Percentiles rank a stretch among this genome's conserved stretches.
Conservation (phyloP, 345 rosid species). For the Punica granatum region DNA sequence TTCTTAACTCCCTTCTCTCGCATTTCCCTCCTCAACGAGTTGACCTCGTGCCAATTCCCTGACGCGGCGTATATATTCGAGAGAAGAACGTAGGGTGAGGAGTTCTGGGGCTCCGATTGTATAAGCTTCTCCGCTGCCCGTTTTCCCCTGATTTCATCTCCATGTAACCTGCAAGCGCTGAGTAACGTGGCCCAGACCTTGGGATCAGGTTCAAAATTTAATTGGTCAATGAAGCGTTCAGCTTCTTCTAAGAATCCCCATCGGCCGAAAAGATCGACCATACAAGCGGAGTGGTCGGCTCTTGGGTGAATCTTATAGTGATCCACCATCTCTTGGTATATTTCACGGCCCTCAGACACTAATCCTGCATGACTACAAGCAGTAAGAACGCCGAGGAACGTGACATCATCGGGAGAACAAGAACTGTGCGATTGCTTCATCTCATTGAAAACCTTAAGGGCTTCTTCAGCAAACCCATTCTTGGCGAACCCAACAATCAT, state of each 20-base stretch:
- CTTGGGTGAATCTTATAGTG: conserved; percentile 54
- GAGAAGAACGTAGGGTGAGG: conserved; percentile 75
- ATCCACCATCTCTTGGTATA: conserved; percentile 60
- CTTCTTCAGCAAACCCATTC: conserved; percentile 83
- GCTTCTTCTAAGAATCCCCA: conserved; percentile 90
- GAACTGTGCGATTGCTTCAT: conserved; percentile 49
- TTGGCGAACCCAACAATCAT: conserved; percentile 89
- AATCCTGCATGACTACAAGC: conserved; percentile 95
- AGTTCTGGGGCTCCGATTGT: conserved; percentile 64
- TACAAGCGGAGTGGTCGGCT: conserved; percentile 77
- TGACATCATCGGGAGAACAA: conserved; percentile 72
- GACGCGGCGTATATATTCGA: conserved; percentile 80
- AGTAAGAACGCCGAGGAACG: conserved; percentile 87
- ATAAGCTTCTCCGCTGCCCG: conserved; percentile 68
- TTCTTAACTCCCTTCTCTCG: conserved; percentile 71
- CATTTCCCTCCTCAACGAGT: conserved; percentile 64
- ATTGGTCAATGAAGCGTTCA: conserved; percentile 49
- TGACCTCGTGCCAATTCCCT: conserved; percentile 73
- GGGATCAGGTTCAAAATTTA: conserved; percentile 54
- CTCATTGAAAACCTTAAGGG: conserved; percentile 44
- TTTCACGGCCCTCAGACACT: conserved; percentile 56
- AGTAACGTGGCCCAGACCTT: conserved; percentile 86
- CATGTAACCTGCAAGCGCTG: conserved; percentile 80
- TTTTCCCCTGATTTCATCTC: conserved; percentile 68
- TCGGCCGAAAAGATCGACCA: conserved; percentile 92